phyloP scores from a whole-genome alignment of 78 protist genomes.

The Cavenderia fasciculata region DNA sequence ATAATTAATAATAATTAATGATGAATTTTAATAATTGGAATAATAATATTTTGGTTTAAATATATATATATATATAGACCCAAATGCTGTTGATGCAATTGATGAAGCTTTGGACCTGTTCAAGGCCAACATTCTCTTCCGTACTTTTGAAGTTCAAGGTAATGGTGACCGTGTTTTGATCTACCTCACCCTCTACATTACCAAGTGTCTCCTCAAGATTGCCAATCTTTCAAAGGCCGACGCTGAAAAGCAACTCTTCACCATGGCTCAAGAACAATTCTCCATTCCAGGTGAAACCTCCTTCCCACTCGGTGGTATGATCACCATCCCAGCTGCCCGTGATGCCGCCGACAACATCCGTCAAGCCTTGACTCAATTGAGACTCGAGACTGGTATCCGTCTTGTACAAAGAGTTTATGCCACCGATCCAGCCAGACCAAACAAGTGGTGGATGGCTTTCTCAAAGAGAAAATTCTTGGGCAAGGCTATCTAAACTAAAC shows the following conservation, averaged over 20 bases:
- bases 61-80: neutral
- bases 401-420: slow-evolving; percentile 77
- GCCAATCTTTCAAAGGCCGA: slow-evolving; percentile 63
- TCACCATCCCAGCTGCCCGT: slow-evolving; percentile 71
- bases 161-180: slow-evolving; percentile 93
- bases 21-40: neutral
- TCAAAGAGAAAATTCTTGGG: slow-evolving; percentile 88
- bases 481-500: slow-evolving; percentile 67
- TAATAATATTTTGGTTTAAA: neutral
- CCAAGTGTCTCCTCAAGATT: slow-evolving; percentile 86
- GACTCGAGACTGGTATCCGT: slow-evolving; percentile 89
- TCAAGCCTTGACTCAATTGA: slow-evolving; percentile 87
- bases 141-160: slow-evolving; percentile 92
- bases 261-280: slow-evolving; percentile 86
- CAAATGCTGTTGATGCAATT: slow-evolving; percentile 85
- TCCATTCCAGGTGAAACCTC: slow-evolving; percentile 90
- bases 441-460: slow-evolving; percentile 93
- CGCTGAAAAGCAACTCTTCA: slow-evolving; percentile 79
- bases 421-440: slow-evolving; percentile 61
- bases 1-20: neutral
- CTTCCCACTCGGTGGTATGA: slow-evolving; percentile 86
- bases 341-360: slow-evolving; percentile 83
- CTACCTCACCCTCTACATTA: slow-evolving; percentile 92
- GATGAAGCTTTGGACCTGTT: slow-evolving; percentile 93
- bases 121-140: slow-evolving; percentile 95